Evolutionary conservation across 208 protist species (phyloP), one percentile per base, ranked within the genome.

Genomic region (Trypanosoma conorhini): DNA sequence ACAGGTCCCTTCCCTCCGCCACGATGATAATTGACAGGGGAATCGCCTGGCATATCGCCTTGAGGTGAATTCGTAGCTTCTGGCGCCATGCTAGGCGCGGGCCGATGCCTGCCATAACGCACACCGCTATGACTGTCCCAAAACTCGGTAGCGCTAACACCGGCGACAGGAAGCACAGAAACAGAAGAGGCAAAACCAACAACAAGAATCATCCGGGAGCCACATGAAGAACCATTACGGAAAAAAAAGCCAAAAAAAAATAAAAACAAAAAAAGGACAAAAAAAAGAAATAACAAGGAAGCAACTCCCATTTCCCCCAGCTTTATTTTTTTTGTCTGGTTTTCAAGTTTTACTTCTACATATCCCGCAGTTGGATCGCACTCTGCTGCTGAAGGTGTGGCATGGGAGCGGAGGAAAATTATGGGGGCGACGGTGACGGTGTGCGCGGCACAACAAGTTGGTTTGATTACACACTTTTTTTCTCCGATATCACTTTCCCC

Each of bases 21-120:
- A 94, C 85, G 57, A 93, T 76, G 28, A 96, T 76, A 60, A 93
- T 81, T 3, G 91, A 86, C 22, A 91, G 42, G 26, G 88, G 89
- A 26, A 96, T 26, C n/a, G 88, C 88, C 68, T 92, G 82, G 1
- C 64, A 80, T 56, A 92, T 86, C 4, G 91, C 91, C 68, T 96
- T 96, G 51, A 65, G 54, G 62, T 96, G 84, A 35, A 96, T 62
- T 64, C 67, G 65, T 26, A 88, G 31, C 80, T 82, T 88, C 62
- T 83, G 69, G 17, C 80, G 68, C 81, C 87, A 86, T 50, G 90
- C 76, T 38, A 93, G 85, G 22, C 69, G 71, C 5, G 87, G 80
- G 15, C 61, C 80, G 7, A 85, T 75, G 28, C 77, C 67, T 12
- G 82, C 67, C 90, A 95, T 95, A 24, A 52, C 21, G 61, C 33